Conservation (phyloP, 441 rosid species). For the Populus hybrid region DNA sequence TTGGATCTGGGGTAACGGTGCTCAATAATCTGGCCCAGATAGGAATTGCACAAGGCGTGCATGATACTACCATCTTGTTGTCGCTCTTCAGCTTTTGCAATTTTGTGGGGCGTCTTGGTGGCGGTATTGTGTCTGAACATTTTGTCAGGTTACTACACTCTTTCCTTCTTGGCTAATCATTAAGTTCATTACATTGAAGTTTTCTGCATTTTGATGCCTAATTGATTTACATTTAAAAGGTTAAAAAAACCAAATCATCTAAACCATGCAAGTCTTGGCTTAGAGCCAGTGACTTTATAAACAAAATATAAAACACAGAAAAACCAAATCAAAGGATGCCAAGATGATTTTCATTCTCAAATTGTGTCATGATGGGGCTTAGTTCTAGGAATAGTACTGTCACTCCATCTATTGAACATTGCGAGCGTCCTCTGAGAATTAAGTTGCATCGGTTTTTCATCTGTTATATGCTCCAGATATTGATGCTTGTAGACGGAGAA, state of each 20-base stretch:
- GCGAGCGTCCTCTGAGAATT: neutral
- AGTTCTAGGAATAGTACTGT: neutral
- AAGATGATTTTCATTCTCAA: neutral
- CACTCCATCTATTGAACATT: neutral
- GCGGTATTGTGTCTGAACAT: conserved; percentile 83
- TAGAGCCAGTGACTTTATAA: neutral
- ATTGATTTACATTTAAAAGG: neutral
- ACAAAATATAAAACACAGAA: neutral
- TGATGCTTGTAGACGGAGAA: neutral
- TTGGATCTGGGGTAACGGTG: conserved; percentile 86
- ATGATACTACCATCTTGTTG: conserved; percentile 65
- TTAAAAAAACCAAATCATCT: no score
- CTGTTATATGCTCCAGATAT: neutral
- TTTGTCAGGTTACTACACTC: conserved; percentile 62
- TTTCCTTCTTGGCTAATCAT: neutral
- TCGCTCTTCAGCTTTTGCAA: conserved; percentile 82
- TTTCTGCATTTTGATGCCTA: neutral
- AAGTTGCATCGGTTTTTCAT: neutral
- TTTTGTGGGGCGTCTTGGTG: conserved; percentile 85
- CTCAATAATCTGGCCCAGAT: conserved; percentile 97
- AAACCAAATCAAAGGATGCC: no score
- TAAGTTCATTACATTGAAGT: neutral
- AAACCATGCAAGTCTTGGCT: no score
- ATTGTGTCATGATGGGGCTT: neutral
- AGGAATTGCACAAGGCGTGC: conserved; percentile 60